Base-by-base conservation (phyloP, 768 basidiomycete species). In the Dioszegia aurantiaca region DNA sequence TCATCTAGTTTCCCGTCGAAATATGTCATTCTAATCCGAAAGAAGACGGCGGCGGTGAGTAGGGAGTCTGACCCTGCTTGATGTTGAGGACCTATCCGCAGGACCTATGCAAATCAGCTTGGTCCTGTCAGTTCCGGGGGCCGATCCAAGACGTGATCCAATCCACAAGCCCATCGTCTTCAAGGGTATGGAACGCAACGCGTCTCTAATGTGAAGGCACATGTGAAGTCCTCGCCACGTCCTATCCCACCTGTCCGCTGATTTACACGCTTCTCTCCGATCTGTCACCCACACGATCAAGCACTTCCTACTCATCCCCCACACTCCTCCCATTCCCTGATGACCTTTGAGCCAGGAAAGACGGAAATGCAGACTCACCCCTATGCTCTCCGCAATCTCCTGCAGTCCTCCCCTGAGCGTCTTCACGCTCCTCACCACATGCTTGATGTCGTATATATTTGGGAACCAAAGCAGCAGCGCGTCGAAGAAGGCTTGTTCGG, bases 41-140 rank as follows among this genome's bases (percentile, higher is more conserved):
- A 98, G 79, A 97, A 98, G 0, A 90, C 90, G 1, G 87, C 85
- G 2, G 91, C 85, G 6, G 93, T 97, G 44, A 99, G 83, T 40
- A 98, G 85, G 14, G 89, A 90, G 74, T 98, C 95, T n/a, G 90
- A 93, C 14, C 95, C 94, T 10, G 94, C 92, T 79, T 95, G 94
- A 77, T 95, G 92, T 55, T 90, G 89, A 21, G 85, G 83, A 4
- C 90, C 91, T 76, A 91, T 89, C 42, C 93, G 85, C 78, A 86
- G 81, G 27, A 95, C 87, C 92, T 94, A 69, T 58, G 45, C 6
- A 44, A 46, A 28, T 21, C 54, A 55, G 54, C 54, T 10, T 12
- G 27, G 26, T n/a, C 9, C 44, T 4, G n/a, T n/a, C n/a, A n/a
- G n/a, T n/a, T n/a, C n/a, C n/a, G n/a, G n/a, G n/a, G n/a, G n/a